Evolutionary conservation across 371 early-diverging fungal genomes (phyloP).

Genomic region (Mortierella sp.): DNA sequence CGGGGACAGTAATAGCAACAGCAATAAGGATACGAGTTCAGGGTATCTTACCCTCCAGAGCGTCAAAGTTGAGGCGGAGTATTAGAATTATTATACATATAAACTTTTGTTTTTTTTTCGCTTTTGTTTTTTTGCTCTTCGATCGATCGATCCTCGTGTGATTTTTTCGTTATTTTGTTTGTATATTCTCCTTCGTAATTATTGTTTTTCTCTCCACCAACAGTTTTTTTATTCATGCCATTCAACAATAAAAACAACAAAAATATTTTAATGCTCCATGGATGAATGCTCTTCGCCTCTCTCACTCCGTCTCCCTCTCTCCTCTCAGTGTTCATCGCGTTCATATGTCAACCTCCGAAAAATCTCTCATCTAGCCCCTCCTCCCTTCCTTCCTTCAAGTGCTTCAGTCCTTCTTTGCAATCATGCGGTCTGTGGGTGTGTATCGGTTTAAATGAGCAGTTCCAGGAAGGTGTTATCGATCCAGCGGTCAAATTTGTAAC

Average conservation of each 20-base stretch:
- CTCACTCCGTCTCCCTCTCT: too few relatives aligned
- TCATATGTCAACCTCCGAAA: too few relatives aligned
- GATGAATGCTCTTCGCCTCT: too few relatives aligned
- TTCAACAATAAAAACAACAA: background rate
- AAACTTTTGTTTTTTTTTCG: background rate
- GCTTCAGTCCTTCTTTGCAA: background rate
- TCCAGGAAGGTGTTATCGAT: conserved; percentile 25
- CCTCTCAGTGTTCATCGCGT: too few relatives aligned
- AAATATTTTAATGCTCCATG: background rate
- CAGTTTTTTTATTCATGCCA: too few relatives aligned
- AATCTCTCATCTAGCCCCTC: too few relatives aligned
- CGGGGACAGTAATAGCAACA: background rate
- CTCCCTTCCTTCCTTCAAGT: background rate
- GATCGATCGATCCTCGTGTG: background rate
- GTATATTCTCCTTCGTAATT: too few relatives aligned
- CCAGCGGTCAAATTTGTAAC: conserved; percentile 26
- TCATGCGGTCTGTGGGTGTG: too few relatives aligned
- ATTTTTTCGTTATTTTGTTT: background rate
- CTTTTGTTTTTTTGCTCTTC: background rate
- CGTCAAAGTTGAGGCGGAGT: background rate
- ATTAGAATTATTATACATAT: background rate
- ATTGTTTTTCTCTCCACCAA: background rate
- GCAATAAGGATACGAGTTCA: background rate
- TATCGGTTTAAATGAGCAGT: background rate
- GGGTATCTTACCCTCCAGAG: background rate